A percentile compares a stretch with the other conserved stretches of the same genome.
Evolutionary conservation across 2,329 filamentous ascomycete genomes (phyloP).

Genomic region (Phaeosphaeria sp.): DNA sequence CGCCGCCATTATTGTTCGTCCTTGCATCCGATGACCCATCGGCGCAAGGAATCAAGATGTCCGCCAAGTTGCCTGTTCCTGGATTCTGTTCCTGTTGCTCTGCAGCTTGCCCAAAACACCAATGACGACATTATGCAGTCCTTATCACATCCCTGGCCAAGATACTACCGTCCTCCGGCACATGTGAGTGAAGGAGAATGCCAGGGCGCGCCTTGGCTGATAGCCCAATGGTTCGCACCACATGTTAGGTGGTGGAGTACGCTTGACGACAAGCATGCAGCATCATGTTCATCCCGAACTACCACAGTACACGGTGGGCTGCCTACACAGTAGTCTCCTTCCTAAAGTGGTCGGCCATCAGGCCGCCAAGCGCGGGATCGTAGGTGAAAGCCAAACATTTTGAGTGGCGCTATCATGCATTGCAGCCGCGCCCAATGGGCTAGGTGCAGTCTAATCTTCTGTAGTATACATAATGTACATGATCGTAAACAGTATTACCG

Average conservation of each 20-base stretch:
- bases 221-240: not conserved
- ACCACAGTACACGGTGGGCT: not conserved
- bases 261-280: not conserved
- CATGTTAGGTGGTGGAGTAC: not conserved
- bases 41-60: conserved; percentile 2
- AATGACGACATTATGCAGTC: conserved; percentile 19
- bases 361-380: not conserved
- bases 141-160: conserved; percentile 2
- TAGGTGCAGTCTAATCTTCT: conserved; percentile 16
- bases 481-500: conserved; percentile 12
- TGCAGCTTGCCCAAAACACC: not conserved
- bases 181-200: not conserved
- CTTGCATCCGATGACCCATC: conserved; percentile 7
- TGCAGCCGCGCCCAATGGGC: conserved; percentile 14
- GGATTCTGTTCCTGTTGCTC: not conserved
- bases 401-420: conserved; percentile 4
- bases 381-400: conserved; percentile 6
- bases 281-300: not conserved
- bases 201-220: not conserved
- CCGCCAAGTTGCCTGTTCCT: not conserved
- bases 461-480: conserved; percentile 39
- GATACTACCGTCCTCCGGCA: not conserved
- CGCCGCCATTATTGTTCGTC: conserved; percentile 1
- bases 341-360: not conserved
- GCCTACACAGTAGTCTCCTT: not conserved